Conservation (phyloP, 805 yeast genomes). For the Tetrapisispora nanseiensis region DNA sequence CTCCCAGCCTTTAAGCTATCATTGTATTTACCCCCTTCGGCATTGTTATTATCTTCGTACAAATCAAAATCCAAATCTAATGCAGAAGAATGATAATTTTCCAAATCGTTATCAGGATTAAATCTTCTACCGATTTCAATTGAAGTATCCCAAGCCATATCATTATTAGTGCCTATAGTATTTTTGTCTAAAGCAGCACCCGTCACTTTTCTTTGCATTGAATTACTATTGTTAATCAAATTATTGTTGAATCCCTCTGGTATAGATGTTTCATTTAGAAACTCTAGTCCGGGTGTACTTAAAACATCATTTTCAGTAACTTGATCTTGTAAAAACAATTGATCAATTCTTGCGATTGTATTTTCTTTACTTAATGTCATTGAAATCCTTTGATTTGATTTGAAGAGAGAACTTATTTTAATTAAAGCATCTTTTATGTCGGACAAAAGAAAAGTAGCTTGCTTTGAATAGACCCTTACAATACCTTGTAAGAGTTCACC, state of each 20-base stretch:
- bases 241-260: slow-evolving; percentile 11
- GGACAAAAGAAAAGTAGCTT: slow-evolving; percentile 72
- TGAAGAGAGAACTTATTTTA: slow-evolving; percentile 61
- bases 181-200: slow-evolving; percentile 21
- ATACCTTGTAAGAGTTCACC: slow-evolving; percentile 84
- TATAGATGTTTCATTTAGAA: slow-evolving; percentile 14
- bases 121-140: slow-evolving; percentile 27
- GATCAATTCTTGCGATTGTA: slow-evolving; percentile 47
- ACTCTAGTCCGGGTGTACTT: slow-evolving; percentile 48
- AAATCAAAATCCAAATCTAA: slow-evolving; percentile 30
- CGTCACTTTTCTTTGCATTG: slow-evolving; percentile 22
- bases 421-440: slow-evolving; percentile 72
- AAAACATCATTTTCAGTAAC: slow-evolving; percentile 70
- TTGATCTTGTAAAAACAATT: slow-evolving; percentile 61
- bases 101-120: slow-evolving; percentile 17
- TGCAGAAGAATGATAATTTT: slow-evolving; percentile 14
- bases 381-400: slow-evolving; percentile 35
- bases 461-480: slow-evolving; percentile 74
- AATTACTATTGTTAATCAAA: slow-evolving; percentile 7
- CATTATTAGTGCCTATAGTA: neutral
- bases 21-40: neutral
- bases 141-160: slow-evolving; percentile 20
- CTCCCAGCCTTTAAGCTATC: slow-evolving; percentile 2
- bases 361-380: slow-evolving; percentile 53
- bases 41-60: slow-evolving; percentile 5